Base-by-base conservation (phyloP, 352 stramenopile species). In the Elongisporangium undulatum region DNA sequence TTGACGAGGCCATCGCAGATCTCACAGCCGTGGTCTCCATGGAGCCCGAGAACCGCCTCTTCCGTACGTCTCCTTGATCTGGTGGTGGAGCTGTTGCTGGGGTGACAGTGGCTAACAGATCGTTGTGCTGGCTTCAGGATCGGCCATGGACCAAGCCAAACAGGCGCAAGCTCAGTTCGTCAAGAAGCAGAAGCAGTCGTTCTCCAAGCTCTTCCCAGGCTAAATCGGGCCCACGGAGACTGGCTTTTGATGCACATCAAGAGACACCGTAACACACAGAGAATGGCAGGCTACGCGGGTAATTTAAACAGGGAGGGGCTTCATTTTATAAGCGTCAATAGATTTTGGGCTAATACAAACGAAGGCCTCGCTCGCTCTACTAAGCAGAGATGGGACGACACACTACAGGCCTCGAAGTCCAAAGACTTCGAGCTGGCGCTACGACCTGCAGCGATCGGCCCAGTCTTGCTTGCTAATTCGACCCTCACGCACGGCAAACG, bases 301-400 rank as follows among this genome's bases (percentile, higher is more conserved):
- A 79, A 85, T 62, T 85, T 83, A 81, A 82, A 83, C 71, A 86
- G 69, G 76, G 76, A 79, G 71, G 64, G 75, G 69, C 63, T 79
- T 75, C 69, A 70, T 72, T 78, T 69, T 62, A 53, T n/a, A 61
- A 58, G 22, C 21, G 49, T 60, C 54, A 64, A 38, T 34, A 41
- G 19, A 56, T 20, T 56, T 56, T 24, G 26, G n/a, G 51, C 51
- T 38, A 38, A 38, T 38, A 56, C 57, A 56, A 58, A 45, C 34
- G 34, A 63, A 63, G 54, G 19, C 60, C 29, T 57, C 60, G 56
- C 60, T 66, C 55, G 39, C 49, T 53, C 29, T 41, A 41, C 29
- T 41, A 41, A 58, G 34, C 19, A 53, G n/a, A 63, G 34, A 52
- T 63, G 58, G 8, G 13, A 4, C 8, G 1, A 34, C 26, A 41